Base-by-base conservation (phyloP, 495 filamentous ascomycete genomes). In the Penicilliopsis zonata region DNA sequence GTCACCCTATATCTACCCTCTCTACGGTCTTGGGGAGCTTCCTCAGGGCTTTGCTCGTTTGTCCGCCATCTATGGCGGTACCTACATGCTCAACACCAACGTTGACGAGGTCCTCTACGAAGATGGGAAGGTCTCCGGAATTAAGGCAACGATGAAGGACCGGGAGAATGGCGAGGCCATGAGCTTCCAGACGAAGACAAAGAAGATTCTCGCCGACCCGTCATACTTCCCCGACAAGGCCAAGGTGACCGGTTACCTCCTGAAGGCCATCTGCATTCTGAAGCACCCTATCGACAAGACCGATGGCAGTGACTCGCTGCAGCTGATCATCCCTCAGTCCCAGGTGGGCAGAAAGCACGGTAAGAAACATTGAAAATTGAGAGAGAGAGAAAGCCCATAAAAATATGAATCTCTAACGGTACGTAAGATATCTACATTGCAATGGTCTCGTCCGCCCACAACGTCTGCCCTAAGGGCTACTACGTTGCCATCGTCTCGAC, bases 361-460 rank as follows among this genome's bases (percentile, higher is more conserved):
- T 94, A 57, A 50, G 72, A n/a, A n/a, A n/a, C n/a, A n/a, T n/a
- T n/a, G n/a, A n/a, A n/a, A n/a, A n/a, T n/a, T n/a, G n/a, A n/a
- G n/a, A n/a, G n/a, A n/a, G n/a, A n/a, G n/a, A n/a, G n/a, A n/a
- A n/a, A n/a, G n/a, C n/a, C n/a, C n/a, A n/a, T n/a, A n/a, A n/a
- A n/a, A n/a, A n/a, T n/a, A n/a, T n/a, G n/a, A n/a, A n/a, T n/a
- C n/a, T n/a, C n/a, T n/a, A n/a, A n/a, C n/a, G n/a, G n/a, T n/a
- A n/a, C n/a, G n/a, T n/a, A n/a, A 90, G 86, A 99, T 58, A 93
- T 99, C 55, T 99, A 99, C 67, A 85, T 99, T 52, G 88, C 92
- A 29, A 76, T 90, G 50, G 87, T 99, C 41, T 94, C 86, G 5
- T 82, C 86, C 17, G 83, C 88, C 6, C 92, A 96, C 68, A 96